Evolutionary conservation across 1,284 basidiomycete genomes (phyloP), one percentile per base, ranked within the genome.

Genomic region (Sanguinoderma infundibulare): DNA sequence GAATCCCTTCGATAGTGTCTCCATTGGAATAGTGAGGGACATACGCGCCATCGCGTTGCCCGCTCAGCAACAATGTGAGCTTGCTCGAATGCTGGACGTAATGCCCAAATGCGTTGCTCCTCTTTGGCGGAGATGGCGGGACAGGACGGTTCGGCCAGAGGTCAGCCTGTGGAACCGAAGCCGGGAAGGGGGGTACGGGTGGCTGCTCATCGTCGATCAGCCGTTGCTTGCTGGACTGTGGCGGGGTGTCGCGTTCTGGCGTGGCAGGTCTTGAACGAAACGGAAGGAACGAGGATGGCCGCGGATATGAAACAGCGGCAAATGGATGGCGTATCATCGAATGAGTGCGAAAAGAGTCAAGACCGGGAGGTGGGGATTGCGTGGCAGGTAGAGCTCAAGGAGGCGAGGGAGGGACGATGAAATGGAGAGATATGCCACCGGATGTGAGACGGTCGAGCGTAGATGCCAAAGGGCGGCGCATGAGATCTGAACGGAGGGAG

Each of bases 21-120:
- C 71, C 72, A 22, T 60, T 68, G 9, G 59, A 63, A 52, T 73
- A 74, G 17, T 58, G 55, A 9, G 71, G 72, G 24, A 68, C 42
- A 12, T 51, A 50, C 26, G 51, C 54, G 17, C 68, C 68, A 8
- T 69, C 65, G 6, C 70, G 66, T 52, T 73, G 72, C 2, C 70
- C 73, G 49, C 69, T 69, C 24, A 73, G 61, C 28, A 73, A 42
- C 36, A 74, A 42, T 20, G 71, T 72, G 20, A 71, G 60, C 54
- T 63, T 63, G 59, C 68, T 70, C 39, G 70, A 69, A 46, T 71
- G 70, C 61, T 70, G 71, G 47, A 73, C 72, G 36, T 65, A 69
- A 28, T 72, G 71, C 20, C 62, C 62, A 17, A 12, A 32, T 1
- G 42, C 35, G 15, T 59, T 39, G 24, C 17, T 52, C 26, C 55